Base-by-base conservation (phyloP, 495 filamentous ascomycete genomes). In the Penicillium ochrochloron region DNA sequence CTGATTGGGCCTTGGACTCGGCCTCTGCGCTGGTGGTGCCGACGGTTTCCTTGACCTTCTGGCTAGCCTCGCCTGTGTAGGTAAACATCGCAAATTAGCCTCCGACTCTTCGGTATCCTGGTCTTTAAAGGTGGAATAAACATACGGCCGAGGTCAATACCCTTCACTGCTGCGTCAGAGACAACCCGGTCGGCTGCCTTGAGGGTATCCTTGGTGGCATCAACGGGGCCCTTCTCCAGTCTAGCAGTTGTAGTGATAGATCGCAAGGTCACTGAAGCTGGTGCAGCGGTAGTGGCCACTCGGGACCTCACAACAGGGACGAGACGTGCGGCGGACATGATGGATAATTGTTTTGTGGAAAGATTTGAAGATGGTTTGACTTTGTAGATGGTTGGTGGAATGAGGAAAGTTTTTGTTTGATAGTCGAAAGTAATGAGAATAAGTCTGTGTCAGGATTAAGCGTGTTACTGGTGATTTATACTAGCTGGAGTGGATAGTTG, bases 81-180 rank as follows among this genome's bases (percentile, higher is more conserved):
- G 39, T 11, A 58, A 33, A 33, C 31, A 15, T 11, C 15, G 52
- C 14, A 37, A 15, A 31, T 68, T 68, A 73, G 62, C 42, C 56
- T 19, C 33, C 3, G 14, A 17, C 29, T 55, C 34, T 14, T 39
- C 5, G 7, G 33, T 17, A 17, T 3, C 1, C n/a, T 8, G 15
- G 11, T 1, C n/a, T 11, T 57, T 34, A 41, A 10, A 61, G 44
- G 12, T 37, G 51, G 59, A 33, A 39, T 35, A 21, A 44, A 81
- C 84, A 33, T 80, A 87, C 82, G 78, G 33, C 85, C 83, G 41
- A 75, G 83, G 71, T 89, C 80, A 63, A 89, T 88, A 25, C 87
- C 86, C 79, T 85, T 85, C 5, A 88, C 83, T 12, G 82, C 82
- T 0, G 74, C 82, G 71, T 85, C 77, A 2, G 84, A 80, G n/a